Conservation (phyloP, 2,329 filamentous ascomycete genomes). For the Delphinella strobiligena region DNA sequence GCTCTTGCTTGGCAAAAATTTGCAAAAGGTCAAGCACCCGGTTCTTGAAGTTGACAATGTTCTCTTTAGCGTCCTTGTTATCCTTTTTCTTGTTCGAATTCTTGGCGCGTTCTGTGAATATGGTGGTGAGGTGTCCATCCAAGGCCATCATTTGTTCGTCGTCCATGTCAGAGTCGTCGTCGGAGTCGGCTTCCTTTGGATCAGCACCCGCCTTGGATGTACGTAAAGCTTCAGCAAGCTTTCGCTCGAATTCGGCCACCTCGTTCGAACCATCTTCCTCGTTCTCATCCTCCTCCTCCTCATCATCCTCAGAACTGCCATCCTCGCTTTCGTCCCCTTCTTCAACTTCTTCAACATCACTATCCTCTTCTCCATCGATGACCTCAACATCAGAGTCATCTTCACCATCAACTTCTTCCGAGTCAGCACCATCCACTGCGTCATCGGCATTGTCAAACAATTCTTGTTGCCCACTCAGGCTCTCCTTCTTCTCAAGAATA, state of each 20-base stretch:
- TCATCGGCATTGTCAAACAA: conserved; percentile 59
- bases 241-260: conserved; percentile 53
- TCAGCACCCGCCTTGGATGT: conserved; percentile 44
- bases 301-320: conserved; percentile 13
- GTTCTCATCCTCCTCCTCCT: conserved; percentile 23
- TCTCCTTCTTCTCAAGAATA: conserved; percentile 69
- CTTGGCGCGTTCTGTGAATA: conserved; percentile 69
- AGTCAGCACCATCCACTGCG: conserved; percentile 27
- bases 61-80: conserved; percentile 76
- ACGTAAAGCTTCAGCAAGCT: conserved; percentile 66
- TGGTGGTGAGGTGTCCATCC: conserved; percentile 69
- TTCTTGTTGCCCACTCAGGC: conserved; percentile 68
- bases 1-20: conserved; percentile 72
- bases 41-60: conserved; percentile 88
- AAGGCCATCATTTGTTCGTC: conserved; percentile 91
- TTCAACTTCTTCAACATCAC: conserved; percentile 14
- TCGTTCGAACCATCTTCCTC: conserved; percentile 26
- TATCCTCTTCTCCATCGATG: conserved; percentile 18
- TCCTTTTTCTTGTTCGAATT: conserved; percentile 63
- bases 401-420: conserved; percentile 26
- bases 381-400: conserved; percentile 24
- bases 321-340: conserved; percentile 15
- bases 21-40: conserved; percentile 79
- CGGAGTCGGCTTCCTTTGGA: conserved; percentile 50
- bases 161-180: conserved; percentile 66